Base-by-base conservation (phyloP, 2,329 filamentous ascomycete species). In the Phyllosticta citrichinensis region DNA sequence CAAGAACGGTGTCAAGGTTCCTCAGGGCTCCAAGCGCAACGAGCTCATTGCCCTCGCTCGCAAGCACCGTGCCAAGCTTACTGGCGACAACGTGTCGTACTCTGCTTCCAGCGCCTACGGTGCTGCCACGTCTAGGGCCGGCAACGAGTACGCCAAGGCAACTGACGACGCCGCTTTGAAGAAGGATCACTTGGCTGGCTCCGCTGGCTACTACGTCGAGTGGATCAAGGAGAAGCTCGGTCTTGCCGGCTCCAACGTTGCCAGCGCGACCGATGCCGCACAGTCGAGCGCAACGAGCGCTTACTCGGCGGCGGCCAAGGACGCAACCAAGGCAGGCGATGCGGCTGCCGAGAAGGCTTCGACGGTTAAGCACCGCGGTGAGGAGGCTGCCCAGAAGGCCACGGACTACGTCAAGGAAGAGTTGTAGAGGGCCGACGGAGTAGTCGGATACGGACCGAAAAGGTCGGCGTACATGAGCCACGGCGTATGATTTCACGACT, bases 21-120 rank as follows among this genome's bases (percentile, higher is more conserved):
- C 94, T 10, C 93, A 97, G 71, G 94, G 93, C 55, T 95, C 89
- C 70, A 92, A 88, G 80, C 80, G 84, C 67, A 95, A 97, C 69
- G 93, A 99, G 75, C 83, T 97, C 25, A 59, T 95, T 58, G 91
- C 93, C 58, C 83, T 97, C 64, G 87, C 93, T 65, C 91, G 93
- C 72, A 95, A 94, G 81, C 84, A 96, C 76, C 87, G 89, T 62
- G 87, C 88, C 62, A 79, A 85, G 62, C 79, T 93, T 54, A 78
- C 86, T 19, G 87, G 85, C 63, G 86, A 91, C 68, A 88, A 81
- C 57, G 74, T 83, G 33, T 70, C 69, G 33, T 69, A 67, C 22
- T 66, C 69, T 30, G 71, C 75, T 59, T 70, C 70, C 58, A 74
- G 72, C 54, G 74, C 73, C 62, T 73, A 70, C 60, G 76, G 76